These are phyloP conservation scores for Ciborinia camelliae DNA, from an alignment of 2,329 filamentous ascomycete species.

Conservation along the genomic window DNA sequence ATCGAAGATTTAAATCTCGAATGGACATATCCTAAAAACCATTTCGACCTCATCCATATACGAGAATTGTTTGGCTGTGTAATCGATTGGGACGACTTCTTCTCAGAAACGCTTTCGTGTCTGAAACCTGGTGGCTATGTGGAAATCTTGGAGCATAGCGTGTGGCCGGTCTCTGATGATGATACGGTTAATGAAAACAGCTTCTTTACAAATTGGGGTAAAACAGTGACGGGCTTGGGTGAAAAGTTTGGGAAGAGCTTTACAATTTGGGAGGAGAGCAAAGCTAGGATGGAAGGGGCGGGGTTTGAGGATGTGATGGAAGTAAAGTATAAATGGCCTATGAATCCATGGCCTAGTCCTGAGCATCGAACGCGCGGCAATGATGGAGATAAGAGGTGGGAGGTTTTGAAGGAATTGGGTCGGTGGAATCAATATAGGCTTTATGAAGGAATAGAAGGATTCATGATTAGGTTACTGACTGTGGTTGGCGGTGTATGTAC, in stretches of 20 bases:
- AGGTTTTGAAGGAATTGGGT: slow-evolving; percentile 25
- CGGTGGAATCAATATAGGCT: slow-evolving; percentile 28
- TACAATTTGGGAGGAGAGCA: slow-evolving; percentile 44
- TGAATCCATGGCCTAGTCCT: slow-evolving; percentile 29
- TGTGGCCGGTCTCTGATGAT: slow-evolving; percentile 39
- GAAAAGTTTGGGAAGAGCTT: slow-evolving; percentile 38
- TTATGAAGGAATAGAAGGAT: slow-evolving; percentile 25
- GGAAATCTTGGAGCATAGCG: slow-evolving; percentile 45
- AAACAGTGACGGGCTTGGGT: slow-evolving; percentile 41
- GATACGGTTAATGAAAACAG: slow-evolving; percentile 36
- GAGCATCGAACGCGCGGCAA: slow-evolving; percentile 20
- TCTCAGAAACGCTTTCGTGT: slow-evolving; percentile 23
- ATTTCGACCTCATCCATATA: slow-evolving; percentile 33
- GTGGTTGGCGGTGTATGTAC: neutral
- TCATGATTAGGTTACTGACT: slow-evolving; percentile 21
- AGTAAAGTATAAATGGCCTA: slow-evolving; percentile 30
- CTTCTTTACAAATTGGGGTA: slow-evolving; percentile 27
- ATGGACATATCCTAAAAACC: slow-evolving; percentile 30
- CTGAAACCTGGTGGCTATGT: slow-evolving; percentile 47
- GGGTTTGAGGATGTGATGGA: slow-evolving; percentile 35
- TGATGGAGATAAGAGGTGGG: slow-evolving; percentile 23
- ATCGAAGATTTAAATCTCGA: slow-evolving; percentile 52
- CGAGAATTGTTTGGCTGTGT: slow-evolving; percentile 30
- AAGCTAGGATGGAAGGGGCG: slow-evolving; percentile 40
- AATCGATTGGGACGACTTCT: slow-evolving; percentile 28